Evolutionary conservation across 83 land plant genomes (phyloP), one percentile per base, ranked within the genome.

Genomic region (Diphasiastrum complanatum): DNA sequence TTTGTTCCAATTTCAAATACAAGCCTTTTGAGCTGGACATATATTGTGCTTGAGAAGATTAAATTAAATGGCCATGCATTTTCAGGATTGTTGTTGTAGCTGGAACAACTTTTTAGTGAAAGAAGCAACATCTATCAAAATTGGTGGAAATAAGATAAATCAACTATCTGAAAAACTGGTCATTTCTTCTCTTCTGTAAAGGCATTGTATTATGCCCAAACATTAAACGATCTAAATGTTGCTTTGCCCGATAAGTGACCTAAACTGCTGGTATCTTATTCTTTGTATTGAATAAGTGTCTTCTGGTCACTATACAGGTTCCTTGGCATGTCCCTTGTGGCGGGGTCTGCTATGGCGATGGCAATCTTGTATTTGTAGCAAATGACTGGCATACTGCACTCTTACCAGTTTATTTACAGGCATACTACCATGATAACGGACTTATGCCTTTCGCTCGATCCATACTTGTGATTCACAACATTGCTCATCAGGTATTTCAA

Each of bases 291-390:
- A 12, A 24, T 57, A 2, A 24, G 38, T 72, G 60, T 30, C 10
- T 22, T 54, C 29, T 28, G 33, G 14, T 6, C 33, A 5, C 29
- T 6, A 5, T 54, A 8, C 61, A 93, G 99, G 81, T 83, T 61
- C 91, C 96, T 56, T 92, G 98, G 98, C 70, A 79, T 74, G 91
- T 92, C 10, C 98, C 98, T 47, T 93, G 99, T 73, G 99, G 99
- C 48, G 99, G 99, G 29, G 81, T 83, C 33, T 81, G 86, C 63
- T 93, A 93, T 70, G 99, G 99, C 60, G 99, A 93, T 80, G 96
- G 96, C 28, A 93, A 93, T 69, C 62, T 93, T 47, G 92, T 86
- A 6, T 93, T 89, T 63, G 72, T 93, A 65, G 92, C 99, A 14
- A 93, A 93, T 75, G 99, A 93, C 67, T 93, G 99, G 99, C 99